A percentile compares a stretch with the other conserved stretches of the same genome.
Conservation (phyloP, 306 rosid species). For the Glycine latifolia region DNA sequence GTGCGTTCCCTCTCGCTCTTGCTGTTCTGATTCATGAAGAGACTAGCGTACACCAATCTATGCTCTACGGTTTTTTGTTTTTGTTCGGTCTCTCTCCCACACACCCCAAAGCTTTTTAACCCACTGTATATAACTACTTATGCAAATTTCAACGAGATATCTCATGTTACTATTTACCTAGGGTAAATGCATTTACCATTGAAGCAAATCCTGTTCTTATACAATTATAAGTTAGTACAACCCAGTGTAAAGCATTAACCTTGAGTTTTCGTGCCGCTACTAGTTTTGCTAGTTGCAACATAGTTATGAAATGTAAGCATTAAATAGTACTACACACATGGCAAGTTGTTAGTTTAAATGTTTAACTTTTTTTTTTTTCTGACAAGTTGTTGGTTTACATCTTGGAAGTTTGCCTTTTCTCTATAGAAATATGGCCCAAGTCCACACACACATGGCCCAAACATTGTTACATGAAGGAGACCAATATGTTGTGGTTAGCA, state of each 20-base stretch:
- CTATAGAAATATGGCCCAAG: neutral
- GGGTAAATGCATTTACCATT: neutral
- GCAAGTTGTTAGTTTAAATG: too few relatives aligned
- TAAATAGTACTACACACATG: too few relatives aligned
- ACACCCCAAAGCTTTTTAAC: neutral
- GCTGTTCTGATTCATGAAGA: too few relatives aligned
- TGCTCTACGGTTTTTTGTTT: neutral
- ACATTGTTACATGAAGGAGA: too few relatives aligned
- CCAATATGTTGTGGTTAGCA: neutral
- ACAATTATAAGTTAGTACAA: neutral
- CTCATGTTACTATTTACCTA: neutral
- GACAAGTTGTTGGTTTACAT: neutral
- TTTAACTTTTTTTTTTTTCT: neutral
- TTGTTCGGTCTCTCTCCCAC: conserved; percentile 2
- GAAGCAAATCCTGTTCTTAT: neutral
- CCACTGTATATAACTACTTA: too few relatives aligned
- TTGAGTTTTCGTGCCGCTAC: neutral
- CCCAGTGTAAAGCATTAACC: neutral
- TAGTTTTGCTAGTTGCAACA: neutral
- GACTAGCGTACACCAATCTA: too few relatives aligned
- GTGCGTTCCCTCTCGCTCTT: too few relatives aligned
- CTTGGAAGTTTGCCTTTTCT: neutral
- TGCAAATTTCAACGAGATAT: neutral
- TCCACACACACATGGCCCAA: conserved; percentile 14
- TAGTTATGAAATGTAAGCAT: too few relatives aligned